A percentile compares a stretch with the other conserved stretches of the same genome.
These are phyloP conservation scores for Leccinum huronense DNA, from an alignment of 1,284 basidiomycete genomes.

Conservation along the genomic window DNA sequence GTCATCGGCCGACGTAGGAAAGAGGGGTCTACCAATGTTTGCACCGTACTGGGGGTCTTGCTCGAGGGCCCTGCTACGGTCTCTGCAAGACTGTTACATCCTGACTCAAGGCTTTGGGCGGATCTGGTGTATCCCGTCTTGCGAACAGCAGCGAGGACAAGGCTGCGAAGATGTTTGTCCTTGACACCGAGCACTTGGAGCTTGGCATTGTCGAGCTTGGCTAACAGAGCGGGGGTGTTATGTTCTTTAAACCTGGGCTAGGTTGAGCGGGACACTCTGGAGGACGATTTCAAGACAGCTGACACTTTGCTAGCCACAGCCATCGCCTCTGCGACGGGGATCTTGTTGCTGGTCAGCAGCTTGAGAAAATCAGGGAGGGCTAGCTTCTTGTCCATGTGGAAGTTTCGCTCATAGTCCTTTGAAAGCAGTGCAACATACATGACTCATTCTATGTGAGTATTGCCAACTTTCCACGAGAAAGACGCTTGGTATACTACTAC, in stretches of 20 bases:
- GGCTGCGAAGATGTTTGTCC: slow-evolving; percentile 68
- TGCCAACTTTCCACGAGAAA: slow-evolving; percentile 13
- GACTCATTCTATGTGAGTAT: slow-evolving; percentile 1
- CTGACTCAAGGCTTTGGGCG: slow-evolving; percentile 15
- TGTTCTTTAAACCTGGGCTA: slow-evolving; percentile 67
- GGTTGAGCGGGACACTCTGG: slow-evolving; percentile 9
- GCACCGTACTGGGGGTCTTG: slow-evolving; percentile 14
- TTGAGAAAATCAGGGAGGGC: slow-evolving; percentile 74
- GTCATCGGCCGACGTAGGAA: slow-evolving; percentile 20
- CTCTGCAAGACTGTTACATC: neutral
- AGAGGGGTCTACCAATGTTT: slow-evolving; percentile 27
- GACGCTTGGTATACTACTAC: slow-evolving; percentile 25
- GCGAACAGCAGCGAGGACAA: slow-evolving; percentile 60
- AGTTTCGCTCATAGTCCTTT: neutral
- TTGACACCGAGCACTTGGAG: slow-evolving; percentile 58
- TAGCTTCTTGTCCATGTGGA: slow-evolving; percentile 44
- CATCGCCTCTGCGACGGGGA: slow-evolving; percentile 77
- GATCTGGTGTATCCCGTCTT: slow-evolving; percentile 55
- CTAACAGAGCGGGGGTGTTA: slow-evolving; percentile 61
- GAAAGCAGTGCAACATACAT: neutral
- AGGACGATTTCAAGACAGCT: slow-evolving; percentile 27
- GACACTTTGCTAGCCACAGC: slow-evolving; percentile 75
- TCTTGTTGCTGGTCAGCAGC: slow-evolving; percentile 59
- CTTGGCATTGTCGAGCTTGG: slow-evolving; percentile 57
- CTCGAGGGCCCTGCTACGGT: slow-evolving; percentile 13